A percentile compares a stretch with the other conserved stretches of the same genome.
These are phyloP conservation scores for Neofusicoccum laricinum DNA, from an alignment of 2,329 filamentous ascomycete species.

Conservation along the genomic window DNA sequence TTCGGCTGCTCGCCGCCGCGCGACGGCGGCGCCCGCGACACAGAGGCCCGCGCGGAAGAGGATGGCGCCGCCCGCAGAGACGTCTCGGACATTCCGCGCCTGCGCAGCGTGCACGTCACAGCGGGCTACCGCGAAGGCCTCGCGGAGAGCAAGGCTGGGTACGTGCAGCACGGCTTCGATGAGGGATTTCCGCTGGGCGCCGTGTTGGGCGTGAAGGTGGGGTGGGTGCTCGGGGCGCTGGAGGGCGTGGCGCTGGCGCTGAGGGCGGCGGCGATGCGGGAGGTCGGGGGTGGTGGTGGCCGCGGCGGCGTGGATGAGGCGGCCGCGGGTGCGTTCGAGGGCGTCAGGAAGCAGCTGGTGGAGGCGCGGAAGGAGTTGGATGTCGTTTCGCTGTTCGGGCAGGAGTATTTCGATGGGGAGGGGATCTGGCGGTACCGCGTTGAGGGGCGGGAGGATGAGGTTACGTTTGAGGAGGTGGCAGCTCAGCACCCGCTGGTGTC, in stretches of 20 bases:
- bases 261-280: slow-evolving; percentile 24
- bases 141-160: slow-evolving; percentile 67
- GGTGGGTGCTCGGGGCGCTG: slow-evolving; percentile 71
- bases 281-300: slow-evolving; percentile 21
- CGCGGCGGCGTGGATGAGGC: slow-evolving; percentile 18
- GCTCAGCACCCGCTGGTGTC: slow-evolving; percentile 63
- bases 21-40: neutral
- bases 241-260: slow-evolving; percentile 65
- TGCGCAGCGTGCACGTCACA: slow-evolving; percentile 74
- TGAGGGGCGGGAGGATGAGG: slow-evolving; percentile 33
- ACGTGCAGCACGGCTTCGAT: slow-evolving; percentile 86
- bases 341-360: slow-evolving; percentile 31
- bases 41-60: neutral
- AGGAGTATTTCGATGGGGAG: slow-evolving; percentile 65
- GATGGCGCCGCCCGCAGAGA: slow-evolving; percentile 38
- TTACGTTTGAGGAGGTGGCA: slow-evolving; percentile 50
- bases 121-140: slow-evolving; percentile 91
- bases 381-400: slow-evolving; percentile 61
- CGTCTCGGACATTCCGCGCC: slow-evolving; percentile 68
- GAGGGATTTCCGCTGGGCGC: slow-evolving; percentile 85
- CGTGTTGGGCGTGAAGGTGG: slow-evolving; percentile 70
- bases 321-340: slow-evolving; percentile 13
- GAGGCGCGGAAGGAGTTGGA: slow-evolving; percentile 58
- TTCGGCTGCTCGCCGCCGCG: slow-evolving; percentile 39
- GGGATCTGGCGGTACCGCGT: slow-evolving; percentile 70